A percentile compares a stretch with the other conserved stretches of the same genome.
phyloP scores from a whole-genome alignment of 2,329 filamentous ascomycete genomes.

The Exophiala sp. region DNA sequence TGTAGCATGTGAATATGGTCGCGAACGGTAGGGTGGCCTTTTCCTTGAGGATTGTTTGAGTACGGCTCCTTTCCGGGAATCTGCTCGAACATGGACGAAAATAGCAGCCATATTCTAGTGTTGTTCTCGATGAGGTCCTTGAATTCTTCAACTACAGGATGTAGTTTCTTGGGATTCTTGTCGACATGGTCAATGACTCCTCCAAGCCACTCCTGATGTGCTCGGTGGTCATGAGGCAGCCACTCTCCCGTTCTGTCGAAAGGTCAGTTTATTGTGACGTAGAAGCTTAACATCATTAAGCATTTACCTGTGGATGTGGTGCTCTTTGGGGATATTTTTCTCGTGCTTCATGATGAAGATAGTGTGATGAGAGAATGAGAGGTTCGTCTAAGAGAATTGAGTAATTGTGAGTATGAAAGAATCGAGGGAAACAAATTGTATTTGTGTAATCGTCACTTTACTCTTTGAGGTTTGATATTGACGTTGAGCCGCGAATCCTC shows the following conservation, averaged over 20 bases:
- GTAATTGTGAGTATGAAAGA: background rate
- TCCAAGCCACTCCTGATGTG: constrained; percentile 62
- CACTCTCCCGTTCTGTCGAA: constrained; percentile 52
- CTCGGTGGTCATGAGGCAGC: constrained; percentile 61
- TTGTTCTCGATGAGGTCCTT: constrained; percentile 62
- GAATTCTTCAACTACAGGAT: constrained; percentile 63
- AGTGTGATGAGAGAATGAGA: background rate
- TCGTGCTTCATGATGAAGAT: constrained; percentile 12
- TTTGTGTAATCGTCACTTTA: too few species aligned
- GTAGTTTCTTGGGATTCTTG: constrained; percentile 48
- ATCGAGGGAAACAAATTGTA: background rate
- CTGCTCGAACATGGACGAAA: constrained; percentile 66
- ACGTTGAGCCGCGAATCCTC: too few species aligned
- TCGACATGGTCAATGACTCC: constrained; percentile 56
- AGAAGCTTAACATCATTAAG: background rate
- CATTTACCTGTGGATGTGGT: constrained; percentile 7
- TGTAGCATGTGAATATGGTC: constrained; percentile 65
- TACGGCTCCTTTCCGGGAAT: constrained; percentile 61
- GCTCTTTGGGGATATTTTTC: constrained; percentile 7
- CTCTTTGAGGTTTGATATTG: too few species aligned
- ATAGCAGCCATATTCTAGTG: constrained; percentile 63
- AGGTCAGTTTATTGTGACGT: background rate
- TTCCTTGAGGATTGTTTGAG: constrained; percentile 51
- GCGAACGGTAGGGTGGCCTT: constrained; percentile 59
- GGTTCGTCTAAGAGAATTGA: background rate